phyloP scores from a whole-genome alignment of 2,329 filamentous ascomycete species.

The Corinectria fuckeliana region DNA sequence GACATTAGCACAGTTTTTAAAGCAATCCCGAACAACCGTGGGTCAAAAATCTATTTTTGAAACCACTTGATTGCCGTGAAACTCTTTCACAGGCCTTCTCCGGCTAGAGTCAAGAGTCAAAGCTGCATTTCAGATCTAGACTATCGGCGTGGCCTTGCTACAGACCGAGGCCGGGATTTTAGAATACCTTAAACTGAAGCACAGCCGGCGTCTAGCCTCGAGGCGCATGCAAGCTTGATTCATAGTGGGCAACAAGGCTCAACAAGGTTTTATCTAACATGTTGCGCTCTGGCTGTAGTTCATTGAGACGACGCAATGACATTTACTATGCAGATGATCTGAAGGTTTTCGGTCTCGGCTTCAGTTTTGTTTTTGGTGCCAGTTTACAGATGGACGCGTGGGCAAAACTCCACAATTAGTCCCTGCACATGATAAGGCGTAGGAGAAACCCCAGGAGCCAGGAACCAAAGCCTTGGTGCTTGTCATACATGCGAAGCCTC shows the following conservation, averaged over 20 bases:
- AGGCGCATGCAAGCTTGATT: neutral
- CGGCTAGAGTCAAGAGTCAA: neutral
- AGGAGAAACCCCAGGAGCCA: neutral
- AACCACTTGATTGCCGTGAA: neutral
- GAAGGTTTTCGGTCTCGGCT: neutral
- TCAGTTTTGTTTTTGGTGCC: constrained; percentile 14
- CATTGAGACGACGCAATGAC: neutral
- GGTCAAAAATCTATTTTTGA: neutral
- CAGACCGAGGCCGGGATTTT: neutral
- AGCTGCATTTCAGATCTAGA: neutral
- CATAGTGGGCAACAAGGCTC: neutral
- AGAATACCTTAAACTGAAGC: neutral
- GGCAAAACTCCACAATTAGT: neutral
- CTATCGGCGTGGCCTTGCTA: neutral
- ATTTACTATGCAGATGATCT: neutral
- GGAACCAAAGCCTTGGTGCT: neutral
- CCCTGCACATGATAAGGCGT: neutral
- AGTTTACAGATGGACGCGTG: neutral
- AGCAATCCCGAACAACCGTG: neutral
- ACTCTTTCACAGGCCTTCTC: neutral
- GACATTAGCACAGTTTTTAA: constrained; percentile 3
- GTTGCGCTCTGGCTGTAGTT: neutral
- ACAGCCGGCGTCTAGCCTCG: neutral
- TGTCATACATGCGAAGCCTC: neutral
- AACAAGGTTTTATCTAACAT: neutral